These are phyloP conservation scores for Metroxylon sagu DNA, from an alignment of 176 grass and related monocot genomes.

Conservation along the genomic window DNA sequence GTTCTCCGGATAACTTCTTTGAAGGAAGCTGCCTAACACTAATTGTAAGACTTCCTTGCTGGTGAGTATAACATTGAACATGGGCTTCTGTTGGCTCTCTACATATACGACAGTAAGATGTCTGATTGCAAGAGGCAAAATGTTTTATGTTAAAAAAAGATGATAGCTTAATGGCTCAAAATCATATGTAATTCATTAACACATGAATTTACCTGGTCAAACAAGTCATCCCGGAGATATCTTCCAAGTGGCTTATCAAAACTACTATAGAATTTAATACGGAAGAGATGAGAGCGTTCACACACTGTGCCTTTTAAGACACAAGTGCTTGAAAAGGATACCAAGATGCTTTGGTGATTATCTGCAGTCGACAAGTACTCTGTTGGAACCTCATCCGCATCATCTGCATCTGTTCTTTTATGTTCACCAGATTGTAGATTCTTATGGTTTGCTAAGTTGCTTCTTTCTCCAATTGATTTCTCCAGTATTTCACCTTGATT, in stretches of 20 bases:
- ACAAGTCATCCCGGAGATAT: slow-evolving; percentile 81
- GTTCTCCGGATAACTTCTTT: slow-evolving; percentile 55
- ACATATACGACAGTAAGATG: slow-evolving; percentile 54
- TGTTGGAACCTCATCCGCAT: slow-evolving; percentile 27
- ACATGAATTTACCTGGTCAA: slow-evolving; percentile 55
- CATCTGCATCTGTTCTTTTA: slow-evolving; percentile 25
- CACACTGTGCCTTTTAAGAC: slow-evolving; percentile 53
- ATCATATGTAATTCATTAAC: background rate
- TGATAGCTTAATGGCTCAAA: no score
- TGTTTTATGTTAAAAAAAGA: no score
- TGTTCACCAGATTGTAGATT: slow-evolving; percentile 42
- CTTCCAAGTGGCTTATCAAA: slow-evolving; percentile 90
- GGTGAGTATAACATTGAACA: slow-evolving; percentile 72
- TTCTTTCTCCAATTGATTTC: slow-evolving; percentile 26
- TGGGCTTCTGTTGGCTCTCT: slow-evolving; percentile 78
- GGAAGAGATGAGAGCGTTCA: slow-evolving; percentile 44
- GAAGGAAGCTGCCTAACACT: slow-evolving; percentile 50
- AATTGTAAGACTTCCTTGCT: slow-evolving; percentile 70
- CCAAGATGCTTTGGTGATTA: slow-evolving; percentile 66
- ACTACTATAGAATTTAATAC: slow-evolving; percentile 88
- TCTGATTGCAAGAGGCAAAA: slow-evolving; percentile 33
- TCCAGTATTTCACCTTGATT: slow-evolving; percentile 12
- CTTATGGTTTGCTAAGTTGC: slow-evolving; percentile 29
- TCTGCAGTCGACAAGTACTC: slow-evolving; percentile 49
- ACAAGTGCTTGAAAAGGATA: slow-evolving; percentile 76